These are phyloP conservation scores for Brassica juncea DNA, from an alignment of 345 rosid species.

Conservation along the genomic window DNA sequence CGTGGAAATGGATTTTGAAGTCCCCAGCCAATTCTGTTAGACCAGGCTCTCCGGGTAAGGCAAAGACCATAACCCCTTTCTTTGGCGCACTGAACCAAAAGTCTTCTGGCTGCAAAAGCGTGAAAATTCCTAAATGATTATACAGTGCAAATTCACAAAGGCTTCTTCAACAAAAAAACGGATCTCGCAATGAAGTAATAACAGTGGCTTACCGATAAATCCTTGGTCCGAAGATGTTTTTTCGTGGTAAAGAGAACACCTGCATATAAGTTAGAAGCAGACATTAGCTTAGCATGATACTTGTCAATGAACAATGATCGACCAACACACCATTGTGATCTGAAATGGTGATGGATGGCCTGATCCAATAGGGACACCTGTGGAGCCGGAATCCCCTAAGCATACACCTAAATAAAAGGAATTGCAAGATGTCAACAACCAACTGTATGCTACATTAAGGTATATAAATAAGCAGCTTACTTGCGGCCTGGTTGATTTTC, in stretches of 20 bases:
- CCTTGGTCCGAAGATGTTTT: conserved; percentile 77
- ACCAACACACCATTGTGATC: conserved; percentile 64
- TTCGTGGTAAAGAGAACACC: conserved; percentile 83
- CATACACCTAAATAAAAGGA: conserved; percentile 61
- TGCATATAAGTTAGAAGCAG: conserved; percentile 27
- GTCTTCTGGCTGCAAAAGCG: conserved; percentile 67
- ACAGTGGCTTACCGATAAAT: conserved; percentile 57
- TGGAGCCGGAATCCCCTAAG: conserved; percentile 89
- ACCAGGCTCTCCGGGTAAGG: conserved; percentile 89
- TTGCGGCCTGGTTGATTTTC: conserved; percentile 80
- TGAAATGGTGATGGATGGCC: conserved; percentile 78
- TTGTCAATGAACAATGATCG: conserved; percentile 16
- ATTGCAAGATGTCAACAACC: conserved; percentile 7
- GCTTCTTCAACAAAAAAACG: not conserved
- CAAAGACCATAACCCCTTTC: conserved; percentile 90
- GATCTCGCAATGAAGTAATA: not conserved
- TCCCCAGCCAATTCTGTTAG: conserved; percentile 75
- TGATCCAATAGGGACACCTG: conserved; percentile 84
- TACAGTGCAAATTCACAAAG: conserved; percentile 7
- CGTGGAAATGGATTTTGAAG: conserved; percentile 85
- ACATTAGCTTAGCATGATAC: conserved; percentile 12
- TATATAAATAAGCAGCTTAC: conserved; percentile 39
- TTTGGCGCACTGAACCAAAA: conserved; percentile 87
- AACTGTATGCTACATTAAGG: conserved; percentile 8
- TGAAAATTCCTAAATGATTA: conserved; percentile 1